phyloP scores from a whole-genome alignment of 2,329 filamentous ascomycete genomes.

The Nigrospora sphaerica region DNA sequence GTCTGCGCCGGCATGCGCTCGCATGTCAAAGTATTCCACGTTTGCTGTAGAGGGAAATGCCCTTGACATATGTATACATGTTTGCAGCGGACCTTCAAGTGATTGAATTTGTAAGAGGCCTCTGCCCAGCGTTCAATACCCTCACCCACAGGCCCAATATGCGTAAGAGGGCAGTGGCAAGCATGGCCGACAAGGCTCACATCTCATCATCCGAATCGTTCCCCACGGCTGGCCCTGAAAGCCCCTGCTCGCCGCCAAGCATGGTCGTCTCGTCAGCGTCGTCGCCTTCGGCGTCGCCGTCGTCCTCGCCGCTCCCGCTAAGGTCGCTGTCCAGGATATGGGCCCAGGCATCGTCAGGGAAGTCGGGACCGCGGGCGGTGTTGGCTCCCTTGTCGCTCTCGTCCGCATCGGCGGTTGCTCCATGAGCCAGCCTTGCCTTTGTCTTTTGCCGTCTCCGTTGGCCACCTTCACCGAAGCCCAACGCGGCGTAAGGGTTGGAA shows the following conservation, averaged over 20 bases:
- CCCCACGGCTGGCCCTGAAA: background rate
- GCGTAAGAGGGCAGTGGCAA: too few relatives aligned
- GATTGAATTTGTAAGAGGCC: too few relatives aligned
- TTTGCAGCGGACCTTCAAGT: too few relatives aligned
- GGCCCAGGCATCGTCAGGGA: conserved; percentile 16
- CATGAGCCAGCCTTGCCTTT: background rate
- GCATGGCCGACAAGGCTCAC: too few relatives aligned
- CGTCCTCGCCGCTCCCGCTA: conserved; percentile 12
- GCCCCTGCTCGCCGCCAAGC: conserved; percentile 22
- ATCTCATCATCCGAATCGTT: too few relatives aligned
- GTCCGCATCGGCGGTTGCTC: background rate
- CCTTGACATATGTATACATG: too few relatives aligned
- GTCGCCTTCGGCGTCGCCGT: conserved; percentile 10
- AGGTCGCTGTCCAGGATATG: conserved; percentile 20
- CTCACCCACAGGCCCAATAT: too few relatives aligned
- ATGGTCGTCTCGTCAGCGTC: conserved; percentile 11
- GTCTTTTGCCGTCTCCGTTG: background rate
- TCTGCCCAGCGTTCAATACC: too few relatives aligned
- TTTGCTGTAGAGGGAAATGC: too few relatives aligned
- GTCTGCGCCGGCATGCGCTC: too few relatives aligned
- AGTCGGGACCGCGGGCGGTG: conserved; percentile 10
- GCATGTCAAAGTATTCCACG: too few relatives aligned
- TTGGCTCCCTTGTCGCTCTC: background rate
- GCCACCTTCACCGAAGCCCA: conserved; percentile 2
- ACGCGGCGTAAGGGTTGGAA: conserved; percentile 1